Percentiles rank a stretch among this genome's conserved stretches.
Evolutionary conservation across 345 rosid species (phyloP).

Genomic region (Rhodamnia argentea): DNA sequence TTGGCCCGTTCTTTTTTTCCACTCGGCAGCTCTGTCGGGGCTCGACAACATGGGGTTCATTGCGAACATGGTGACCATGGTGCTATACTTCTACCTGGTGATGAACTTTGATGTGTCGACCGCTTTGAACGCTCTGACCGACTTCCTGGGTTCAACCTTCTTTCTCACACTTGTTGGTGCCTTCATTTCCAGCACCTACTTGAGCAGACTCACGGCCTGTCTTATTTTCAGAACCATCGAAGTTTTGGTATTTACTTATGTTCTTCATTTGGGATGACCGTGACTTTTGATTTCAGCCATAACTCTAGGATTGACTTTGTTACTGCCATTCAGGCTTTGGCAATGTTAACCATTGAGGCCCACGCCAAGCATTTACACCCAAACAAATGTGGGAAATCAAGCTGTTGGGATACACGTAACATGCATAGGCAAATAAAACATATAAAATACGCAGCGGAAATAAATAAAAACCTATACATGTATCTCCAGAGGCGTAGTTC

Average conservation of each 20-base stretch:
- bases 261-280: not conserved
- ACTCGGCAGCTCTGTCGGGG: constrained; percentile 12
- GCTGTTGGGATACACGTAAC: no score
- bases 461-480: no score
- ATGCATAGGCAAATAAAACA: no score
- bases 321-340: constrained; percentile 20
- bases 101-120: constrained; percentile 23
- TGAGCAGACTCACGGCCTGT: constrained; percentile 23
- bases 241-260: constrained; percentile 19
- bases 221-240: constrained; percentile 31
- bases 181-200: constrained; percentile 48
- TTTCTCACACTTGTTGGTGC: constrained; percentile 41
- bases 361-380: constrained; percentile 27
- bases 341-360: constrained; percentile 46
- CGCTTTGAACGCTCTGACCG: constrained; percentile 39
- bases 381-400: not conserved
- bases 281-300: not conserved
- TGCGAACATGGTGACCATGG: constrained; percentile 42
- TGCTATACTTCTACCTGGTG: constrained; percentile 18
- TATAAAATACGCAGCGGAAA: no score
- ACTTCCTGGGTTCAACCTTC: constrained; percentile 44
- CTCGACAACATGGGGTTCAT: constrained; percentile 52
- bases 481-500: no score
- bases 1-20: not conserved
- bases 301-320: not conserved